phyloP scores from a whole-genome alignment of 352 stramenopile species.

The Globisporangium canariense region DNA sequence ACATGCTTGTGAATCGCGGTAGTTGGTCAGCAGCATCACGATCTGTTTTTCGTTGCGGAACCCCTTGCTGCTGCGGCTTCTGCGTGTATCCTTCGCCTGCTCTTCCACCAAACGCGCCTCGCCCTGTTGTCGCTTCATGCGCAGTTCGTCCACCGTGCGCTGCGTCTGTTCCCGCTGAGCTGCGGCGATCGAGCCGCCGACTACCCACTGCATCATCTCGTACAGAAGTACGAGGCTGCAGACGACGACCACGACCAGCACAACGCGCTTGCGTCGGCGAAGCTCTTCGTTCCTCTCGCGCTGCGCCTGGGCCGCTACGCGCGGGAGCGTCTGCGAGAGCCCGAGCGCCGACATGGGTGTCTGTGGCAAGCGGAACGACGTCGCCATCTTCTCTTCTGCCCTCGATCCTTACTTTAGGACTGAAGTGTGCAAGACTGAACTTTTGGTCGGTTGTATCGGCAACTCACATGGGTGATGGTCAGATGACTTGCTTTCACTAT shows the following conservation, averaged over 20 bases:
- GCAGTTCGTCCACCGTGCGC: conserved; percentile 25
- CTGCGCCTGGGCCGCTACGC: conserved; percentile 15
- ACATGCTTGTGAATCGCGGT: conserved; percentile 52
- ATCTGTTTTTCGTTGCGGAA: conserved; percentile 72
- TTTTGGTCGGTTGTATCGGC: neutral
- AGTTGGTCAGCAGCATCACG: conserved; percentile 71
- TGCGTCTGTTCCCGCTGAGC: conserved; percentile 21
- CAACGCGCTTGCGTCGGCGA: conserved; percentile 18
- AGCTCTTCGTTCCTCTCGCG: conserved; percentile 14
- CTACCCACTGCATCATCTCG: conserved; percentile 38
- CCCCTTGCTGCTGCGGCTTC: conserved; percentile 20
- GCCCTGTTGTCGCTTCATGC: conserved; percentile 21
- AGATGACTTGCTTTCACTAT: too few relatives aligned
- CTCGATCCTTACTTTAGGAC: neutral
- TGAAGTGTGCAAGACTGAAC: conserved; percentile 2
- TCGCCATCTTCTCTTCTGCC: neutral
- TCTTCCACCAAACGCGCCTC: conserved; percentile 20
- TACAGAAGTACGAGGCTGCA: conserved; percentile 29
- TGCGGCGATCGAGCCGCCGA: conserved; percentile 31
- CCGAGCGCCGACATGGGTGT: conserved; percentile 55
- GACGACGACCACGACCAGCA: conserved; percentile 21
- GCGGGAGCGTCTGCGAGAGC: conserved; percentile 40
- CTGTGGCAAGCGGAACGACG: conserved; percentile 32
- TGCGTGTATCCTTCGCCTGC: conserved; percentile 9
- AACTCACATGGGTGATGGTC: too few relatives aligned